These are phyloP conservation scores for Lolium perenne DNA, from an alignment of 176 grass and related monocot species.

Conservation along the genomic window DNA sequence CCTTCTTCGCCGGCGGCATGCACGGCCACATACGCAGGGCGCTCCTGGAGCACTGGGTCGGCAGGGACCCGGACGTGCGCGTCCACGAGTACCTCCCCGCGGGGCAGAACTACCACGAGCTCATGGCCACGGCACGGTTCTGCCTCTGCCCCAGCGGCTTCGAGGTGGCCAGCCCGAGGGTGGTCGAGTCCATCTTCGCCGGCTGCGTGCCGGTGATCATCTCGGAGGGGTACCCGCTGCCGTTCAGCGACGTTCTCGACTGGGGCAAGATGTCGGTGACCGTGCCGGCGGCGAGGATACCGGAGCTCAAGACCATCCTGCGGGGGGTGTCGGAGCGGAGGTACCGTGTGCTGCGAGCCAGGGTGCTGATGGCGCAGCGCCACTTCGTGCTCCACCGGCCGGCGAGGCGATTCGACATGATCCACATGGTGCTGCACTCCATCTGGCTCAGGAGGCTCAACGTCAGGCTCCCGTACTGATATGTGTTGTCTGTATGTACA, in stretches of 20 bases:
- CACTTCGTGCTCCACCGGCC: slow-evolving; percentile 82
- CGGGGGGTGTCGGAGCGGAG: slow-evolving; percentile 60
- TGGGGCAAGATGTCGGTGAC: slow-evolving; percentile 89
- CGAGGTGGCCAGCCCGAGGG: slow-evolving; percentile 86
- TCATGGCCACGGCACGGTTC: slow-evolving; percentile 70
- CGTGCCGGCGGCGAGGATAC: slow-evolving; percentile 64
- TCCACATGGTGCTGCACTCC: slow-evolving; percentile 88
- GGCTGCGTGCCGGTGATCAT: slow-evolving; percentile 86
- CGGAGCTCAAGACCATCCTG: slow-evolving; percentile 77
- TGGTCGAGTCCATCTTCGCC: slow-evolving; percentile 72
- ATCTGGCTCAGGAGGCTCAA: slow-evolving; percentile 92
- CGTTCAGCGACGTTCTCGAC: slow-evolving; percentile 84
- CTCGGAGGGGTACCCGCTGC: slow-evolving; percentile 66
- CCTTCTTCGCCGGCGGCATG: slow-evolving; percentile 77
- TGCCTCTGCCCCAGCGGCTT: slow-evolving; percentile 92
- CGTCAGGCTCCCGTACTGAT: slow-evolving; percentile 72
- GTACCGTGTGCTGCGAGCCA: slow-evolving; percentile 62
- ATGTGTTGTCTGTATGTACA: not conserved
- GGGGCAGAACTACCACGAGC: slow-evolving; percentile 65
- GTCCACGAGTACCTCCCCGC: slow-evolving; percentile 74
- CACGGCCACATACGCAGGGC: slow-evolving; percentile 68
- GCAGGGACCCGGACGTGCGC: slow-evolving; percentile 56
- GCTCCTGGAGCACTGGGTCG: slow-evolving; percentile 64
- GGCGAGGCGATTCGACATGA: slow-evolving; percentile 70
- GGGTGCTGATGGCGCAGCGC: slow-evolving; percentile 67